These are phyloP conservation scores for Plasmodium billcollinsi DNA, from an alignment of 169 alveolate genomes.

Conservation along the genomic window DNA sequence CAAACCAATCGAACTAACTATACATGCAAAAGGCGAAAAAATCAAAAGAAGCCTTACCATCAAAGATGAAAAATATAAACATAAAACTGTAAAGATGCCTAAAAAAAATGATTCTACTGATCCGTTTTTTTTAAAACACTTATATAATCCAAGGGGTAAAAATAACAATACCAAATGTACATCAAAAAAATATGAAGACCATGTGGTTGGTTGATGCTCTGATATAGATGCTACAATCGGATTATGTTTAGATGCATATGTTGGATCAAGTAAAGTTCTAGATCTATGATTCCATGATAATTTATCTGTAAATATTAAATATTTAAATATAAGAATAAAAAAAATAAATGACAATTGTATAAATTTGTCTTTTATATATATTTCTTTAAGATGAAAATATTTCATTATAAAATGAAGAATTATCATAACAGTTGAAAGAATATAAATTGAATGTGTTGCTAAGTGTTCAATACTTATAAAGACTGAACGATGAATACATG, in stretches of 20 bases:
- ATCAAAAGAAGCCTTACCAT: constrained; percentile 98
- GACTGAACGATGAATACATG: constrained; percentile 95
- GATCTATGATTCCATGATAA: constrained; percentile 91
- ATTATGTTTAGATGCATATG: constrained; percentile 95
- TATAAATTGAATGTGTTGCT: constrained; percentile 96
- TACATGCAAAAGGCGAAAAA: constrained; percentile 90
- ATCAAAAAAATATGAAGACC: constrained; percentile 90
- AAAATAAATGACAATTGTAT: constrained; percentile 28
- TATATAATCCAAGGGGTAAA: constrained; percentile 78
- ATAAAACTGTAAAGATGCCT: constrained; percentile 45
- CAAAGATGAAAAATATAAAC: constrained; percentile 88
- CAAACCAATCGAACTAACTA: constrained; percentile 95
- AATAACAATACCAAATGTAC: constrained; percentile 78
- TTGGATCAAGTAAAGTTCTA: constrained; percentile 97
- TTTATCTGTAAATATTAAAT: constrained; percentile 45
- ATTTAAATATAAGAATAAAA: constrained; percentile 36
- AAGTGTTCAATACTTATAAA: constrained; percentile 95
- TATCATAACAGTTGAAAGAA: constrained; percentile 83
- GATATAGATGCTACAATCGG: constrained; percentile 99
- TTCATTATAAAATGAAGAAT: constrained; percentile 4
- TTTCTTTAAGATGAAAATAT: constrained; percentile 4
- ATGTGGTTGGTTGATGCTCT: constrained; percentile 99
- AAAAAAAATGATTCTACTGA: constrained; percentile 63
- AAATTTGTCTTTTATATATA: constrained; percentile 7
- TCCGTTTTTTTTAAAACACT: constrained; percentile 59